phyloP scores from a whole-genome alignment of 495 filamentous ascomycete species.

The Penicillium simplicissimum region DNA sequence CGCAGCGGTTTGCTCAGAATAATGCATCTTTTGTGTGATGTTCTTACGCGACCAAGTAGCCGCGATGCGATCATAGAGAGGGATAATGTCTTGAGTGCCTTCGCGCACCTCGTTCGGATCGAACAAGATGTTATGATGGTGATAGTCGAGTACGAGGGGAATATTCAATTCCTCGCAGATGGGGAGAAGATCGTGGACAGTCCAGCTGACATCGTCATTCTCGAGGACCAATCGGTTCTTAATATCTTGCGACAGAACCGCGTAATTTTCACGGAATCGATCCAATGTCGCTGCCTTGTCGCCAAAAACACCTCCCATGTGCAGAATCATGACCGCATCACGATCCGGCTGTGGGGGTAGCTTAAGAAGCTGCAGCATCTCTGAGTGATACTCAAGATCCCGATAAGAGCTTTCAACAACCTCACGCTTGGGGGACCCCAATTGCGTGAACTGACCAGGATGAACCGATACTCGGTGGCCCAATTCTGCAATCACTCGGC shows the following conservation, averaged over 20 bases:
- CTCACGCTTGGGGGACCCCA: slow-evolving; percentile 73
- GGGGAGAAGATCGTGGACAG: slow-evolving; percentile 86
- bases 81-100: slow-evolving; percentile 79
- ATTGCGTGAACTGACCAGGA: slow-evolving; percentile 90
- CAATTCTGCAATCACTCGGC: slow-evolving; percentile 73
- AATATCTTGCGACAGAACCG: slow-evolving; percentile 59
- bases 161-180: slow-evolving; percentile 93
- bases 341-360: slow-evolving; percentile 78
- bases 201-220: slow-evolving; percentile 92
- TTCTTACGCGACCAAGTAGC: slow-evolving; percentile 84
- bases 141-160: slow-evolving; percentile 88
- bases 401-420: slow-evolving; percentile 76
- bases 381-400: slow-evolving; percentile 88
- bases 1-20: slow-evolving; percentile 73
- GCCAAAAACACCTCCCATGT: slow-evolving; percentile 91
- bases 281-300: slow-evolving; percentile 82
- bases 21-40: slow-evolving; percentile 96
- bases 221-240: slow-evolving; percentile 86
- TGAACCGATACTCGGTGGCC: slow-evolving; percentile 89
- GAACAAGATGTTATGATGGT: slow-evolving; percentile 95
- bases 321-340: slow-evolving; percentile 92
- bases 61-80: slow-evolving; percentile 69
- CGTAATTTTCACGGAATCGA: slow-evolving; percentile 80
- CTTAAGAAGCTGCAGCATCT: slow-evolving; percentile 76
- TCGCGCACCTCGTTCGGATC: slow-evolving; percentile 70